These are phyloP conservation scores for Botrytis hyacinthi DNA, from an alignment of 2,329 filamentous ascomycete genomes.

Conservation along the genomic window DNA sequence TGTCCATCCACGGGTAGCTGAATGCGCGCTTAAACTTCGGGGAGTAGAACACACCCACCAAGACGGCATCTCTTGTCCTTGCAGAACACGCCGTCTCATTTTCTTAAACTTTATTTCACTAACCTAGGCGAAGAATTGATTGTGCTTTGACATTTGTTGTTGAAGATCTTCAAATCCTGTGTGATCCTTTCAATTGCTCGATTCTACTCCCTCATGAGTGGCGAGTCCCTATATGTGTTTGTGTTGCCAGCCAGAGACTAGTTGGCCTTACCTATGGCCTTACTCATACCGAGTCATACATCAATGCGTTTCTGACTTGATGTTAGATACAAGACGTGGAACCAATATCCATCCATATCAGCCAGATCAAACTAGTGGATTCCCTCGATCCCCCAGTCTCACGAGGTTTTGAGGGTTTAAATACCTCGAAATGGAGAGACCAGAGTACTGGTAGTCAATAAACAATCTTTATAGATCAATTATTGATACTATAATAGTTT, in stretches of 20 bases:
- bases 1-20: not conserved
- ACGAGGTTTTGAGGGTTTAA: not conserved
- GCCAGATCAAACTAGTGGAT: not conserved
- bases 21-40: not conserved
- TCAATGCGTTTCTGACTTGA: not conserved
- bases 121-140: not conserved
- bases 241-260: not conserved
- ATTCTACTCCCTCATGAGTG: not conserved
- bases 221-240: not conserved
- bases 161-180: not conserved
- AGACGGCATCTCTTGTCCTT: not conserved
- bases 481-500: not conserved
- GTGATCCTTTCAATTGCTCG: not conserved
- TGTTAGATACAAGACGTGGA: not conserved
- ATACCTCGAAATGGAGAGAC: not conserved
- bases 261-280: not conserved
- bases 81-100: not conserved
- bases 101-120: not conserved
- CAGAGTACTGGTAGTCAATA: not conserved
- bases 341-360: not conserved
- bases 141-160: not conserved
- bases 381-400: not conserved
- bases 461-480: not conserved
- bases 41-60: not conserved
- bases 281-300: not conserved